These are phyloP conservation scores for Acacia acuminata DNA, from an alignment of 306 rosid species.

Conservation along the genomic window DNA sequence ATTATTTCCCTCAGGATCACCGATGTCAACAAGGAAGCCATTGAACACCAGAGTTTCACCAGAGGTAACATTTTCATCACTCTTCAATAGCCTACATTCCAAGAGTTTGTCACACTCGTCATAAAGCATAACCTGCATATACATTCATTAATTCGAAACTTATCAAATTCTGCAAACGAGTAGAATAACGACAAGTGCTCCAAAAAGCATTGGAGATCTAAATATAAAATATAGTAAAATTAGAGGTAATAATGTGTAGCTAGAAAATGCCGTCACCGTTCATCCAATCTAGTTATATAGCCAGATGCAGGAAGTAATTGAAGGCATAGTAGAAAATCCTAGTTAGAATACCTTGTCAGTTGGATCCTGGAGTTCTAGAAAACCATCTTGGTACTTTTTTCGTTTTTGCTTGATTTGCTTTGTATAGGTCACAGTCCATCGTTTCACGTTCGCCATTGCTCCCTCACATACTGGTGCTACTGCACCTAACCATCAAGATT, in stretches of 20 bases:
- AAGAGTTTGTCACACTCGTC: constrained; percentile 70
- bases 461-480: neutral
- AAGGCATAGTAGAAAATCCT: neutral
- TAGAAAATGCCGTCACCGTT: neutral
- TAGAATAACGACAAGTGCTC: neutral
- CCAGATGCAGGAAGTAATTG: neutral
- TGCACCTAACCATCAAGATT: neutral
- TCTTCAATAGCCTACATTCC: constrained; percentile 71
- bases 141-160: neutral
- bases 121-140: constrained; percentile 54
- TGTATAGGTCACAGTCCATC: constrained; percentile 81
- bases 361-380: constrained; percentile 56
- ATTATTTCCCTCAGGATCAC: constrained; percentile 46
- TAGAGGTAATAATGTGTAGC: neutral
- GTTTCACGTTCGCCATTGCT: constrained; percentile 59
- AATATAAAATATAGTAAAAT: neutral
- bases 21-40: constrained; percentile 55
- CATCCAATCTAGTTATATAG: neutral
- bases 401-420: constrained; percentile 82
- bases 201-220: neutral
- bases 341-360: constrained; percentile 60
- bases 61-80: constrained; percentile 50
- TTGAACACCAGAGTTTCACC: constrained; percentile 51
- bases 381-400: constrained; percentile 80
- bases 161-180: neutral